Evolutionary conservation across 805 yeast species (phyloP), one percentile per base, ranked within the genome.

Genomic region (Candida ipomoeae): DNA sequence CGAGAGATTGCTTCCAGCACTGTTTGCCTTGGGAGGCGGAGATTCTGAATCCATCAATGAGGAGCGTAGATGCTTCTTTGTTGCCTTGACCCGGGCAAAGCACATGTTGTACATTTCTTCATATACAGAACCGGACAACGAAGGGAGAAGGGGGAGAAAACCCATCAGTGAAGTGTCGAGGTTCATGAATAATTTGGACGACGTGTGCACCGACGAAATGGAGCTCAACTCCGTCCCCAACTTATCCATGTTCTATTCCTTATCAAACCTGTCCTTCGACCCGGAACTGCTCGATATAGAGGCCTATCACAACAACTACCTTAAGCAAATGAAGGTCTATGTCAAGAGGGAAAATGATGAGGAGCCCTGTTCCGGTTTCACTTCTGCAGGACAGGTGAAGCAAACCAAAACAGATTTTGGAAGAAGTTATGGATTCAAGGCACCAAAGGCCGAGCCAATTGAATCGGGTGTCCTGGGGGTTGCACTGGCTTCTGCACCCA

Each of bases 11-110:
- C 68, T 88, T 11, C 96, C 96, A 0, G 80, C 84, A 3, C 59
- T 65, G 2, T 77, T 76, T 60, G 80, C 81, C 0, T 55, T 67
- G n/a, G 60, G 62, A 33, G 55, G 54, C 6, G 65, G 60, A 0
- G 66, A 62, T 23, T 56, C 44, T 35, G 64, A 51, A 35, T 55
- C 65, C 1, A 48, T 81, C 2, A 78, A 85, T 55, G 98, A 92
- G 66, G 97, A 90, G 60, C 68, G 96, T 48, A 66, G 98, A 45
- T 80, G 92, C 57, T 77, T 90, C 52, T 94, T 89, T 64, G 99
- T 94, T 11, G 96, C 96, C 0, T 72, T 84, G 41, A 92, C 97
- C 0, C 75, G 99, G 55, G 95, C 97, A 0, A 85, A 86, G 63
- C 66, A 66, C 3, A 59, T 83, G 21, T 62, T 85, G 10, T 80